phyloP scores from a whole-genome alignment of 495 filamentous ascomycete genomes.

The Clohesyomyces aquaticus region DNA sequence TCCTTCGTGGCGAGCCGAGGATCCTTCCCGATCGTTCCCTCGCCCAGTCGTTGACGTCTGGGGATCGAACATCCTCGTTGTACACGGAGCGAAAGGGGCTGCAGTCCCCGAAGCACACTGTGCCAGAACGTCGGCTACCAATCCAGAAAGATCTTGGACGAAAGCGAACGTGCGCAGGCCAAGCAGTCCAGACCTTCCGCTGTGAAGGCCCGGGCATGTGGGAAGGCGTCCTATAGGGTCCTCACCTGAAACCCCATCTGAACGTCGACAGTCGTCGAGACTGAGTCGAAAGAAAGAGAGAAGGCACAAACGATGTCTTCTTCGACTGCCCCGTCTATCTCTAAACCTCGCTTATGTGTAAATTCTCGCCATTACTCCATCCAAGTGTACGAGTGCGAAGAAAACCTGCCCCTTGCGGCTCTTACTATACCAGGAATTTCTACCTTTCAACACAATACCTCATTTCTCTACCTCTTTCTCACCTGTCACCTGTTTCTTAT shows the following conservation, averaged over 20 bases:
- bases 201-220: constrained; percentile 63
- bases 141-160: constrained; percentile 50
- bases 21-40: constrained; percentile 33
- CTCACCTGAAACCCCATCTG: not conserved
- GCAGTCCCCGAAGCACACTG: constrained; percentile 48
- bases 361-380: constrained; percentile 5
- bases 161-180: constrained; percentile 64
- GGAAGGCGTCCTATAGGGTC: constrained; percentile 54
- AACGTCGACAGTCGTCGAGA: constrained; percentile 22
- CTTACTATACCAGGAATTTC: no score
- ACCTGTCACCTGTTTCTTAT: not conserved
- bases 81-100: constrained; percentile 31
- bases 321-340: not conserved
- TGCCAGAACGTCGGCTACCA: constrained; percentile 44
- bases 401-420: no score
- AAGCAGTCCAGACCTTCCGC: constrained; percentile 50
- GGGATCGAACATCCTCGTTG: constrained; percentile 28
- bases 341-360: constrained; percentile 19
- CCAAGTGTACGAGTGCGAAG: not conserved
- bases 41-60: constrained; percentile 37
- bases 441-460: not conserved
- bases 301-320: constrained; percentile 28
- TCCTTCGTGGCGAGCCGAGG: constrained; percentile 24
- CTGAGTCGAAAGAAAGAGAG: constrained; percentile 16
- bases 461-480: not conserved